These are phyloP conservation scores for Metschnikowia aberdeeniae DNA, from an alignment of 805 yeast species.

Conservation along the genomic window DNA sequence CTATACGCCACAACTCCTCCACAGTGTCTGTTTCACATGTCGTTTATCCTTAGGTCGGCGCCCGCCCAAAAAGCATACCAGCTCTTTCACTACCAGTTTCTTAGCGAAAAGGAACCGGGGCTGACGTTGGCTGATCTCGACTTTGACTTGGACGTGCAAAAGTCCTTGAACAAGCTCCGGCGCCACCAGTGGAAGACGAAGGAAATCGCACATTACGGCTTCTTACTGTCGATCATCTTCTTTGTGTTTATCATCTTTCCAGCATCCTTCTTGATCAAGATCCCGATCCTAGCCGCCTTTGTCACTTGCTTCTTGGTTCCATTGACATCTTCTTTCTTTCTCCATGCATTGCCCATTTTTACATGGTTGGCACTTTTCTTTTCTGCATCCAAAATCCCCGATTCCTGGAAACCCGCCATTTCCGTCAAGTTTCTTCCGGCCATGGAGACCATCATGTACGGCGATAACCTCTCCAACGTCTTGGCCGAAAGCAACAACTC, in stretches of 20 bases:
- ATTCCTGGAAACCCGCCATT: constrained; percentile 78
- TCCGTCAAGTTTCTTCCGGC: constrained; percentile 86
- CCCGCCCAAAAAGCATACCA: constrained; percentile 37
- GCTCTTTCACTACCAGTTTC: constrained; percentile 48
- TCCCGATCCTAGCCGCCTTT: constrained; percentile 40
- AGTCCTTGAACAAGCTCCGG: constrained; percentile 39
- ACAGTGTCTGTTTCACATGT: background rate
- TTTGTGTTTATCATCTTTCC: constrained; percentile 60
- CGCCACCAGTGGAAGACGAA: constrained; percentile 38
- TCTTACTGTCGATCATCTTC: constrained; percentile 48
- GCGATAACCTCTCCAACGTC: constrained; percentile 82
- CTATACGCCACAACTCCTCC: background rate
- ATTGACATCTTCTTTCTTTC: constrained; percentile 75
- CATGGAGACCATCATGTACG: constrained; percentile 85
- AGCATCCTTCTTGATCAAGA: constrained; percentile 42
- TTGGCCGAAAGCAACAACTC: constrained; percentile 68
- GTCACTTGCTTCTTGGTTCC: constrained; percentile 59
- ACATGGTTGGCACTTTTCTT: constrained; percentile 85
- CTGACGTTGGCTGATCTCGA: constrained; percentile 48
- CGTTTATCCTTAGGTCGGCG: constrained; percentile 20
- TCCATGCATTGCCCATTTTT: constrained; percentile 76
- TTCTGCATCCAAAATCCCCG: constrained; percentile 70
- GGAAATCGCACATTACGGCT: constrained; percentile 52
- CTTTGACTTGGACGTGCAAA: constrained; percentile 44
- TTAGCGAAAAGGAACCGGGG: constrained; percentile 49